phyloP scores from a whole-genome alignment of 139 green algal species.

The Closterium sp. region DNA sequence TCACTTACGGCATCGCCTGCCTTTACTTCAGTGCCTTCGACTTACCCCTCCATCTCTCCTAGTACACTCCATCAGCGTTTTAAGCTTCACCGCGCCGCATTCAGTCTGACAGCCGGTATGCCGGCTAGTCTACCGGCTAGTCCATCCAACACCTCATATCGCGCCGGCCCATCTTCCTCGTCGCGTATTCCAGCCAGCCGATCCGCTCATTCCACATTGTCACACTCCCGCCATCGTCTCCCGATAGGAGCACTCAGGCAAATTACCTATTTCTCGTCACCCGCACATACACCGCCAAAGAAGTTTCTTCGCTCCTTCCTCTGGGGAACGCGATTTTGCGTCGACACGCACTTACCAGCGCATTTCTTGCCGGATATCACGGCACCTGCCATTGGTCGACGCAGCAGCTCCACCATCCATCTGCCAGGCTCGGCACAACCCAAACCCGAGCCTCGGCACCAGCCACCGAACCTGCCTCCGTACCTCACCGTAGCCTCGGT shows the following conservation, averaged over 20 bases:
- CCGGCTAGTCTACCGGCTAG: too few relatives aligned
- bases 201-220: too few relatives aligned
- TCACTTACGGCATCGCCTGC: too few relatives aligned
- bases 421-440: background rate
- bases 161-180: background rate
- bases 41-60: too few relatives aligned
- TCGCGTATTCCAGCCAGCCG: background rate
- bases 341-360: background rate
- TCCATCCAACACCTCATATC: too few relatives aligned
- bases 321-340: background rate
- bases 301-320: too few relatives aligned
- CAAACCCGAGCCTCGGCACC: background rate
- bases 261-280: background rate
- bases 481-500: background rate
- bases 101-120: too few relatives aligned
- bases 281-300: background rate
- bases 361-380: background rate
- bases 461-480: background rate
- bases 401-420: background rate
- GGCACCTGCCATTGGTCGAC: background rate
- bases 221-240: background rate
- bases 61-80: too few relatives aligned
- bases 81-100: too few relatives aligned
- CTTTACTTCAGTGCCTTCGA: too few relatives aligned
- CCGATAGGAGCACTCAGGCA: background rate